Evolutionary conservation across 768 basidiomycete species (phyloP).

Genomic region (Mycena galopus): DNA sequence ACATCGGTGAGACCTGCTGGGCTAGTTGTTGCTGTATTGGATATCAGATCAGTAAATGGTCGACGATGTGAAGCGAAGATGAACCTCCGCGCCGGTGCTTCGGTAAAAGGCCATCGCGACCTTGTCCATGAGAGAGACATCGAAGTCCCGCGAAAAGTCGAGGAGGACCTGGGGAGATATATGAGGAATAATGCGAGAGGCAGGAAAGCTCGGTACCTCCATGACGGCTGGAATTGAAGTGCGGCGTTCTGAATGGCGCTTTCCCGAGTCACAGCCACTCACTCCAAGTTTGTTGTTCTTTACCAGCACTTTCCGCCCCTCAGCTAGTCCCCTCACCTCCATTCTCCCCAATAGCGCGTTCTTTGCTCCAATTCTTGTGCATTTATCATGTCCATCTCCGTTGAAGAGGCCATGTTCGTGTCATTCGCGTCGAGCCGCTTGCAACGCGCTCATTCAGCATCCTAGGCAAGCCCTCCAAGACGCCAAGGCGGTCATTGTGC

Average conservation of each 20-base stretch:
- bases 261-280: not conserved
- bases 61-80: slow-evolving; percentile 38
- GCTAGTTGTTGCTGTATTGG: slow-evolving; percentile 89
- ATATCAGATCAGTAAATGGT: slow-evolving; percentile 43
- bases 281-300: not conserved
- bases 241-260: not conserved
- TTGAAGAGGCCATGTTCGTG: slow-evolving; percentile 62
- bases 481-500: slow-evolving; percentile 81
- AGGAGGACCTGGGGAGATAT: slow-evolving; percentile 76
- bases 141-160: slow-evolving; percentile 94
- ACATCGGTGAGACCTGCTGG: slow-evolving; percentile 71
- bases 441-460: not conserved
- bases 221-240: slow-evolving; percentile 51
- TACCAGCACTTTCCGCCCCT: not conserved
- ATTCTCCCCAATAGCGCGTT: slow-evolving; percentile 29
- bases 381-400: slow-evolving; percentile 57
- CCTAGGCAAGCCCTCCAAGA: slow-evolving; percentile 75
- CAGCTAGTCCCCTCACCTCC: not conserved
- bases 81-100: slow-evolving; percentile 85
- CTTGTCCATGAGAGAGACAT: slow-evolving; percentile 92
- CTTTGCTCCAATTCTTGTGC: not conserved
- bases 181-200: slow-evolving; percentile 37
- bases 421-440: not conserved
- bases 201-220: slow-evolving; percentile 55
- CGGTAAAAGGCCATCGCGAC: slow-evolving; percentile 95